phyloP scores from a whole-genome alignment of 352 stramenopile species.

The Globisporangium barbulae region DNA sequence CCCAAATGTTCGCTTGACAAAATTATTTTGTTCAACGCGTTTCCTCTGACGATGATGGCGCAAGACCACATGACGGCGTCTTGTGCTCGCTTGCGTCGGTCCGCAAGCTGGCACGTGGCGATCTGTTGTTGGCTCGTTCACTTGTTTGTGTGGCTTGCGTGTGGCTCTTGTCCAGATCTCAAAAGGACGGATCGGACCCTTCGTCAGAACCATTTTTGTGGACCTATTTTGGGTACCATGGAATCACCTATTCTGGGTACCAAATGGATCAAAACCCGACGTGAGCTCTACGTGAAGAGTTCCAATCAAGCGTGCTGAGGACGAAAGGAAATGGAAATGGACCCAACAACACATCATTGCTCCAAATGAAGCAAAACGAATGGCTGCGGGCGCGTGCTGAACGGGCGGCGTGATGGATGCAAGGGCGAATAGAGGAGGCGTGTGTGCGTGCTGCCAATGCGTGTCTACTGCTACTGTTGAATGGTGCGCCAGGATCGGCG shows the following conservation, averaged over 20 bases:
- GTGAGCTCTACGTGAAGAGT: neutral
- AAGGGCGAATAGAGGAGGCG: no score
- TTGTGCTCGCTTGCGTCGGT: neutral
- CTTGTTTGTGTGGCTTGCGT: neutral
- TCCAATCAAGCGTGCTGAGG: neutral
- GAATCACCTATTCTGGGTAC: neutral
- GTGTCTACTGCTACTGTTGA: no score
- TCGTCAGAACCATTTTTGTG: neutral
- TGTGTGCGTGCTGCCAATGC: no score
- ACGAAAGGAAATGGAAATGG: neutral
- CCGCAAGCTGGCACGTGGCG: neutral
- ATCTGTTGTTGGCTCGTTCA: neutral
- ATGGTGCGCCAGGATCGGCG: no score
- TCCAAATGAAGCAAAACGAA: neutral
- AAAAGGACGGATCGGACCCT: neutral
- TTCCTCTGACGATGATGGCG: neutral
- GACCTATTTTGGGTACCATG: neutral
- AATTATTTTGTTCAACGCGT: neutral
- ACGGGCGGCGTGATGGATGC: neutral
- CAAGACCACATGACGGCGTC: neutral
- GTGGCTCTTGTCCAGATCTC: neutral
- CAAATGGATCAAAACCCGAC: neutral
- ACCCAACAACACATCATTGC: neutral
- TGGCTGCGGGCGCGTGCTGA: neutral
- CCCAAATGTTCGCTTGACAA: no score